Evolutionary conservation across 1,284 basidiomycete genomes (phyloP), one percentile per base, ranked within the genome.

Genomic region (Ceratobasidium sp.): DNA sequence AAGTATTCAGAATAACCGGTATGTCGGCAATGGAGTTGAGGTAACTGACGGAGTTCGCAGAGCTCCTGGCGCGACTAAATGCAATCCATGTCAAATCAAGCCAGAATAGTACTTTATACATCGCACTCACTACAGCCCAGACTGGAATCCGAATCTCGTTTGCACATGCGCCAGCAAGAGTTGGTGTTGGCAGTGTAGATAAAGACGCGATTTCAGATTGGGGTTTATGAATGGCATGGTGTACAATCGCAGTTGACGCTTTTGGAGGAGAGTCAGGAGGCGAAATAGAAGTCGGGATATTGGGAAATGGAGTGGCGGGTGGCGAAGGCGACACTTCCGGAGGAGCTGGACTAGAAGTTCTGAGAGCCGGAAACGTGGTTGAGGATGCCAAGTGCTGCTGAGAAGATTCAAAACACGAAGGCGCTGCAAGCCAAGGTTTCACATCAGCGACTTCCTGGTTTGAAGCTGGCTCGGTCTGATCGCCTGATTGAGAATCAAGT

Each of bases 51-150:
- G 15, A 75, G 50, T 28, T 75, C 73, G 28, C 73, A 75, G 20
- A 75, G 50, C 38, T 75, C 73, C 44, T 75, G 73, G 28, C 73
- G 73, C 9, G 73, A 75, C 73, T 75, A 38, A 56, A 54, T 1
- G 2, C 15, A 6, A 54, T 42, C 15, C 3, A 65, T n/a, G 44
- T 68, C 40, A 52, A 17, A 56, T 9, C 20, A 54, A n/a, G 57
- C 48, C 12, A 12, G 13, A 46, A 9, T 50, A 62, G 23, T 23
- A 40, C 10, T 20, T 20, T 40, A 28, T 3, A 12, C 56, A 20
- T n/a, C 17, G 23, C 20, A n/a, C 73, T 42, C 44, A 75, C 73
- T 15, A 64, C 61, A n/a, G 73, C 62, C 73, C 73, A 75, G 17
- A 75, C 73, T 20, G 73, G 73, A 28, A 75, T 75, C n/a, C 48